Conservation (phyloP, 2,329 filamentous ascomycete genomes). For the Nannizzia gypsea region DNA sequence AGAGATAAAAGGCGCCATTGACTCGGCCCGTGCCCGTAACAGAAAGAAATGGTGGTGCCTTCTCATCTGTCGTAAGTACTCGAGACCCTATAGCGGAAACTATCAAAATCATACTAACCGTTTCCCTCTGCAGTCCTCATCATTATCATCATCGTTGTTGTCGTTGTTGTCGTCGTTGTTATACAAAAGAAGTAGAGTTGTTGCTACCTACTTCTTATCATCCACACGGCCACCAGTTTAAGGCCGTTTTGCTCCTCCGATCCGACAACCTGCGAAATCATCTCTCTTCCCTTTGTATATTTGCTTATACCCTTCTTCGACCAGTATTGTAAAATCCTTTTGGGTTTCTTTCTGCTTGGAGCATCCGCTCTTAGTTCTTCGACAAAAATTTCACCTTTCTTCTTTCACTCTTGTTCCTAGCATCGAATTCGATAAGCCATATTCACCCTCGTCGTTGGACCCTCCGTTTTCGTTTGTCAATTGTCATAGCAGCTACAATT, state of each 20-base stretch:
- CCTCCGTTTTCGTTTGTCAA: constrained; percentile 10
- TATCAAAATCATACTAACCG: not conserved
- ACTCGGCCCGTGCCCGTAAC: constrained; percentile 64
- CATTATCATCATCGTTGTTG: constrained; percentile 39
- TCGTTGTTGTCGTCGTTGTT: constrained; percentile 39
- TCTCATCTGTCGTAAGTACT: constrained; percentile 52
- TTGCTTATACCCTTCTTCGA: constrained; percentile 2
- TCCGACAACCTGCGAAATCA: not conserved
- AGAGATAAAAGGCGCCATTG: constrained; percentile 69
- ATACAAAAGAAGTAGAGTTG: constrained; percentile 23
- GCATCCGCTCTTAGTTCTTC: not conserved
- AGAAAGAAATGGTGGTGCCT: constrained; percentile 98
- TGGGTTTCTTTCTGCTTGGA: not conserved
- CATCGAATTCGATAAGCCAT: not conserved
- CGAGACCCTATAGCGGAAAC: not conserved
- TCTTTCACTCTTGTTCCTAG: not conserved
- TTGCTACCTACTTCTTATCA: not conserved
- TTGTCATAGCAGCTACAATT: constrained; percentile 14
- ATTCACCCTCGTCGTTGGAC: constrained; percentile 7
- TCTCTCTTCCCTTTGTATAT: not conserved
- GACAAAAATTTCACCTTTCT: not conserved
- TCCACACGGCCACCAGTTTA: not conserved
- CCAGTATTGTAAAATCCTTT: not conserved
- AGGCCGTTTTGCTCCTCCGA: not conserved
- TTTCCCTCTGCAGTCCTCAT: constrained; percentile 37